Evolutionary conservation across 2,329 filamentous ascomycete genomes (phyloP), one percentile per base, ranked within the genome.

Genomic region (Trichoderma sp.): DNA sequence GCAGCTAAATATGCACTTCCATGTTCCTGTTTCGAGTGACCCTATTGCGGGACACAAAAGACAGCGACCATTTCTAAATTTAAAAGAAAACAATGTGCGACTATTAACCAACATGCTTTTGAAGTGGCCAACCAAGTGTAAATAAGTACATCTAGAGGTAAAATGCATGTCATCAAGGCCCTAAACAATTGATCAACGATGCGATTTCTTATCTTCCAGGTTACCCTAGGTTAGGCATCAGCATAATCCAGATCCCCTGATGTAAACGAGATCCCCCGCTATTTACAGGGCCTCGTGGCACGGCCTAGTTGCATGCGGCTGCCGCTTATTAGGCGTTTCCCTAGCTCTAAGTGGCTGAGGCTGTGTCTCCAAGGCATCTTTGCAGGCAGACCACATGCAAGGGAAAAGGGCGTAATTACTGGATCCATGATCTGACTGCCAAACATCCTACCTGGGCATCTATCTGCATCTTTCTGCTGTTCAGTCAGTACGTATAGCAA

Each of bases 351-450:
- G 61, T 64, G 61, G 49, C 61, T 64, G 61, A 31, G 61, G 47
- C 47, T 49, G 47, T 21, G 47, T 16, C 47, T 55, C n/a, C 35
- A 64, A 64, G 61, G 61, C 61, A 37, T 24, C 61, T 56, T 56
- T 53, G 40, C 61, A 43, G 61, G 61, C 61, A 64, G 61, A 64
- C 10, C 56, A 33, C 31, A 33, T 33, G 31, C 35, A 21, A 3
- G 4, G 37, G 19, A 19, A 8, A 43, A 43, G 40, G 40, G 40
- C 6, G 40, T 8, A 7, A 13, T 8, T 5, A 43, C 19, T 16
- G 1, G 21, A 49, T 31, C 21, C 4, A 29, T n/a, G 60, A 31
- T 29, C 19, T 47, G 27, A 16, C 33, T n/a, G 47, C 13, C 60
- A n/a, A n/a, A 40, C 21, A 31, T 33, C 31, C 29, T 16, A 5